Conservation (phyloP, 176 grass and related monocot genomes). For the Tillandsia leiboldiana region DNA sequence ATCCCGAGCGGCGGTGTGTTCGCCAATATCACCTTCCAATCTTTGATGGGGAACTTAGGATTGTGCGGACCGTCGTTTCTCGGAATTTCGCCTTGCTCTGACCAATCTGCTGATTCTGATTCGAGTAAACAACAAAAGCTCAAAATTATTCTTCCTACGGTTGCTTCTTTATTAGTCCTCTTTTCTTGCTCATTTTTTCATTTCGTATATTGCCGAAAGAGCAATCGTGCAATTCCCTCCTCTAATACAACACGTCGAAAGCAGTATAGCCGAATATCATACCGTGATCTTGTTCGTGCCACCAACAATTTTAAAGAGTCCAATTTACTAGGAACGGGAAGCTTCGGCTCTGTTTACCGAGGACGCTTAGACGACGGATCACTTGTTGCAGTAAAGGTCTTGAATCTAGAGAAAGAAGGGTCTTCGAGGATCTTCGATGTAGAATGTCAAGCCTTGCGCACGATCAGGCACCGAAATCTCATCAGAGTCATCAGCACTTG, state of each 20-base stretch:
- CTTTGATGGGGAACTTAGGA: constrained; percentile 9
- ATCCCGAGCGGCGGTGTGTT: constrained; percentile 15
- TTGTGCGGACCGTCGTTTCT: constrained; percentile 4
- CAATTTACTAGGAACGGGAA: constrained; percentile 14
- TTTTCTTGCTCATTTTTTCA: background rate
- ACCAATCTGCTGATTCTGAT: constrained; percentile 12
- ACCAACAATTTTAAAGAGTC: constrained; percentile 21
- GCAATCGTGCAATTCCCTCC: background rate
- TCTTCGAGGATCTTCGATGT: constrained; percentile 13
- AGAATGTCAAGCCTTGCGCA: constrained; percentile 11
- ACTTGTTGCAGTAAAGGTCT: constrained; percentile 3
- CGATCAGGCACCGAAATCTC: constrained; percentile 17
- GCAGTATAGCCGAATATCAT: constrained; percentile 12
- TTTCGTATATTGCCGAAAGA: constrained; percentile 1
- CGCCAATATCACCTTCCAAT: constrained; percentile 17
- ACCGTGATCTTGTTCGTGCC: constrained; percentile 18
- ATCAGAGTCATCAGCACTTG: constrained; percentile 20
- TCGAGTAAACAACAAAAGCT: background rate
- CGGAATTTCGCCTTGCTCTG: constrained; percentile 1
- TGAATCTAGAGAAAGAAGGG: constrained; percentile 8
- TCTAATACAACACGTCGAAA: background rate
- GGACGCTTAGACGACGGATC: constrained; percentile 10
- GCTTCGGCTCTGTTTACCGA: constrained; percentile 20
- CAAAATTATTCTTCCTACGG: constrained; percentile 10
- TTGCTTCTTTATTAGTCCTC: constrained; percentile 8